These are phyloP conservation scores for Solanum pimpinellifolium DNA, from an alignment of 257 asterid genomes.

Conservation along the genomic window DNA sequence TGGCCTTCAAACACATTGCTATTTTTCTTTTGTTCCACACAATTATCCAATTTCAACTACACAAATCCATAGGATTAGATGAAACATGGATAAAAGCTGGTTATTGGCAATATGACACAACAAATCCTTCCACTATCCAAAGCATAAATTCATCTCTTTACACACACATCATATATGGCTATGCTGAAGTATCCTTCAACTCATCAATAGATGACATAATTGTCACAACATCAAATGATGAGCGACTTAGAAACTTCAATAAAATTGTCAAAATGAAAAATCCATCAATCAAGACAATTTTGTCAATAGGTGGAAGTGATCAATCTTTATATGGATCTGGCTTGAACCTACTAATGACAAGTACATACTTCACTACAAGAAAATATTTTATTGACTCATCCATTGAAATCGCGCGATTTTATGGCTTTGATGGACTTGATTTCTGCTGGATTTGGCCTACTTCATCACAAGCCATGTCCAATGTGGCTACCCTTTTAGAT, in stretches of 20 bases:
- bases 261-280: neutral
- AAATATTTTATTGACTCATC: constrained; percentile 11
- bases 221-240: neutral
- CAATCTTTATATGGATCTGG: neutral
- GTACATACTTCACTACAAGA: neutral
- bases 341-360: neutral
- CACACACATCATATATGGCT: neutral
- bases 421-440: constrained; percentile 5
- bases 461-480: neutral
- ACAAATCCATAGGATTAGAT: neutral
- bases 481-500: neutral
- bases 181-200: neutral
- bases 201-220: neutral
- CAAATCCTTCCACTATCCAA: neutral
- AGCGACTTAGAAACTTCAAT: neutral
- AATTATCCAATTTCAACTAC: neutral
- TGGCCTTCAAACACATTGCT: neutral
- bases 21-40: neutral
- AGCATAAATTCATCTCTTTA: neutral
- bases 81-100: neutral
- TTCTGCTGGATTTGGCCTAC: neutral
- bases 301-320: neutral
- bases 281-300: neutral
- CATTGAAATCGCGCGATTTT: neutral
- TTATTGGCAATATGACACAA: neutral